phyloP scores from a whole-genome alignment of 2,329 filamentous ascomycete genomes.

The Penicillium concentricum region DNA sequence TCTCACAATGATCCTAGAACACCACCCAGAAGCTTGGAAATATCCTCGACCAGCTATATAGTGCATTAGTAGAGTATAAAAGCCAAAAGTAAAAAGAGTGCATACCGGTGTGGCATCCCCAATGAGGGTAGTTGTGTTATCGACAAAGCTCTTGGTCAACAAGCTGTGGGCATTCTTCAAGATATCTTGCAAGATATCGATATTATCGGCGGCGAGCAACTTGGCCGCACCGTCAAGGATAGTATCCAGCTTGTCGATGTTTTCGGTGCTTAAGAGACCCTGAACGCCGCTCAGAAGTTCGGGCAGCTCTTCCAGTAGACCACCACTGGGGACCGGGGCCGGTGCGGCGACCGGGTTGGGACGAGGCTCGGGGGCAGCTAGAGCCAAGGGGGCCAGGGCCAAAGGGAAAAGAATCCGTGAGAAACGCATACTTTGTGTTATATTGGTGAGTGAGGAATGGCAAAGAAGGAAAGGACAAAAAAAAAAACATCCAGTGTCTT shows the following conservation, averaged over 20 bases:
- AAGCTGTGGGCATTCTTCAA: slow-evolving; percentile 26
- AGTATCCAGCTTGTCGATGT: slow-evolving; percentile 20
- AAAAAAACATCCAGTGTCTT: not conserved
- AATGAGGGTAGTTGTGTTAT: slow-evolving; percentile 31
- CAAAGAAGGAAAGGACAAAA: too few relatives aligned
- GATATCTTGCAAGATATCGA: slow-evolving; percentile 26
- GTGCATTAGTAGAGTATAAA: not conserved
- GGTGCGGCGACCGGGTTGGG: slow-evolving; percentile 26
- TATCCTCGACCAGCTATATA: slow-evolving; percentile 31
- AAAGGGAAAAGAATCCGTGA: slow-evolving; percentile 18
- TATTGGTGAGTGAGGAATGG: not conserved
- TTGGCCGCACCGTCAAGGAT: slow-evolving; percentile 24
- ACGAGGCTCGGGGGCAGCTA: slow-evolving; percentile 20
- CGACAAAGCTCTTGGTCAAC: slow-evolving; percentile 28
- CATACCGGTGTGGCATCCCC: slow-evolving; percentile 36
- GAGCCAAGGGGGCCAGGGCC: slow-evolving; percentile 18
- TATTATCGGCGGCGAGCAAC: slow-evolving; percentile 23
- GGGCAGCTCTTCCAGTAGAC: slow-evolving; percentile 29
- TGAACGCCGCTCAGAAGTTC: slow-evolving; percentile 23
- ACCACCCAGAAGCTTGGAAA: slow-evolving; percentile 30
- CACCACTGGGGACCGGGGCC: slow-evolving; percentile 17
- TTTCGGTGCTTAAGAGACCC: slow-evolving; percentile 16
- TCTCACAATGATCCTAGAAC: slow-evolving; percentile 23
- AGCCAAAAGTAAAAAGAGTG: not conserved
- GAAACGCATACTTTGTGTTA: slow-evolving; percentile 20